Evolutionary conservation across 1,139 yeast species (phyloP), one percentile per base, ranked within the genome.

Genomic region (Kodamaea derodonti): DNA sequence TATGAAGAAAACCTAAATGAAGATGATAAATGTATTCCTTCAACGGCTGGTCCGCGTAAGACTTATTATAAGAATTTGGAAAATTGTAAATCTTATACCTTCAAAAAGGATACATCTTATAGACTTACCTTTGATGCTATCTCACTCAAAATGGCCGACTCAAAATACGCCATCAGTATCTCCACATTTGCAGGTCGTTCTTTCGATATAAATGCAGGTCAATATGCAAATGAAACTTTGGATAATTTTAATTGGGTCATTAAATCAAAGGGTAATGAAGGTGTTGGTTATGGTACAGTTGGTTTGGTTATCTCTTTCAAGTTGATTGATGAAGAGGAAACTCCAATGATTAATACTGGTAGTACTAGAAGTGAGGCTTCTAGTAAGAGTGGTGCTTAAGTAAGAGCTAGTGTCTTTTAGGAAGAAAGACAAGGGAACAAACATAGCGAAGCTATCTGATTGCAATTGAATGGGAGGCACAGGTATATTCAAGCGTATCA

Each of bases 231-330:
- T 38, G 72, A 68, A 4, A 54, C 56, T 9, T 51, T 70, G 38
- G 52, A 69, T 45, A 69, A 68, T 41, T 66, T 69, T 49, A 69
- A 70, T 41, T 70, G 72, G 72, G 56, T 62, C 4, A 46, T 70
- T 30, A 69, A 69, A 45, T 47, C 52, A 29, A 63, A 64, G 3
- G 73, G 72, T 1, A 49, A 45, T 34, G 69, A 63, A 5, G 69
- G 67, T 1, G 69, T 64, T 3, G 65, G 60, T 3, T 40, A 43
- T 11, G 74, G 74, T 0, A 46, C 41, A 6, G 39, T 56, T 18
- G 75, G 73, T 0, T 51, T 69, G 41, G 59, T 67, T 2, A 49
- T 69, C 20, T 69, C 69, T 37, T 69, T 69, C 46, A 57, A 67
- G 3, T 49, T 69, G 32, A 41, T 56, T 12, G 63, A 66, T 29